Percentiles rank a stretch among this genome's conserved stretches.
phyloP scores from a whole-genome alignment of 768 basidiomycete genomes.

The Lentinula sp. region DNA sequence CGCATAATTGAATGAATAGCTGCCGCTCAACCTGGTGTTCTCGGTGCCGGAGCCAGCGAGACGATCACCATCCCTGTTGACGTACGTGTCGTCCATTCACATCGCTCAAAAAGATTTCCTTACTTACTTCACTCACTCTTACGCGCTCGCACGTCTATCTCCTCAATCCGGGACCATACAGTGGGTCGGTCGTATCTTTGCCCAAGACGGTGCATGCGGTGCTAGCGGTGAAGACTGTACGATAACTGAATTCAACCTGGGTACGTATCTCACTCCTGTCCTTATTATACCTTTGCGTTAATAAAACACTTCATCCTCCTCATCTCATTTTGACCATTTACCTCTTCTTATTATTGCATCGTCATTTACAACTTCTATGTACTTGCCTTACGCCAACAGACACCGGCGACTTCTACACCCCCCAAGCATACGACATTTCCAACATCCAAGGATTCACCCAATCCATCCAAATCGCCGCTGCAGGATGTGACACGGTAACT shows the following conservation, averaged over 20 bases:
- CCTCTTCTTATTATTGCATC: not conserved
- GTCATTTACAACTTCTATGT: not conserved
- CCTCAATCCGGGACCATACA: constrained; percentile 6
- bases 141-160: too few species aligned
- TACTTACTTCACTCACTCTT: not conserved
- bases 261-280: constrained; percentile 13
- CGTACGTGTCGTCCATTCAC: not conserved
- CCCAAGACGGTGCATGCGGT: constrained; percentile 30
- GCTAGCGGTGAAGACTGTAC: constrained; percentile 32
- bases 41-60: constrained; percentile 20
- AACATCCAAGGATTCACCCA: constrained; percentile 39
- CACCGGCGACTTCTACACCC: constrained; percentile 12
- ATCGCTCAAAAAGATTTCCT: not conserved
- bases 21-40: constrained; percentile 24
- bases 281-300: too few species aligned
- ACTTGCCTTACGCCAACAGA: not conserved
- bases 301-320: not conserved
- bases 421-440: constrained; percentile 35
- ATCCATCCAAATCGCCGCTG: constrained; percentile 26
- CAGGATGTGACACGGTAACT: constrained; percentile 31
- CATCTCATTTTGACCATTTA: not conserved
- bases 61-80: constrained; percentile 18
- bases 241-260: constrained; percentile 32
- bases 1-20: constrained; percentile 13
- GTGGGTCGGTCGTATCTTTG: constrained; percentile 38